Percentiles rank a stretch among this genome's conserved stretches.
phyloP scores from a whole-genome alignment of 768 basidiomycete species.

The Panellus pusillus region DNA sequence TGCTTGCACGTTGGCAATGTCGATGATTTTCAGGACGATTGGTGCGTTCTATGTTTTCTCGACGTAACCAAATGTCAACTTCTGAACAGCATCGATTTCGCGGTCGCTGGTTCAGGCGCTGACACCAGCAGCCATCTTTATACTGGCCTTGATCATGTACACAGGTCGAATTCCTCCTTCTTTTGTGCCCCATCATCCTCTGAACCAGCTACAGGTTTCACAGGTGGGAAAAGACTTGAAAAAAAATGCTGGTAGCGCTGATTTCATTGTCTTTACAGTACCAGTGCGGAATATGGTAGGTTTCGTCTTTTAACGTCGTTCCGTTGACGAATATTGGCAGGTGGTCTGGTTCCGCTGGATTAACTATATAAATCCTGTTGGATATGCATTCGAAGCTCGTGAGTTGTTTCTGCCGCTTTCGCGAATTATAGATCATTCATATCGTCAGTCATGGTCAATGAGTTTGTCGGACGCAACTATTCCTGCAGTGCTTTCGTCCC shows the following conservation, averaged over 20 bases:
- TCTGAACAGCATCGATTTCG: slow-evolving; percentile 28
- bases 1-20: slow-evolving; percentile 26
- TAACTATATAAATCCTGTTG: slow-evolving; percentile 46
- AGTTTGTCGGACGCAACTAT: slow-evolving; percentile 42
- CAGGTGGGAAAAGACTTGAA: too few species aligned
- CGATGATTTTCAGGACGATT: slow-evolving; percentile 35
- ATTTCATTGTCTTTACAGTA: slow-evolving; percentile 20
- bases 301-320: too few species aligned
- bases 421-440: not conserved
- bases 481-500: slow-evolving; percentile 34
- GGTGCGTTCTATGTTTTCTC: too few species aligned
- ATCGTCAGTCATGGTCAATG: slow-evolving; percentile 41
- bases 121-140: slow-evolving; percentile 30
- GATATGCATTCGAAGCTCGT: slow-evolving; percentile 41
- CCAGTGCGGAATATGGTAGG: slow-evolving; percentile 29
- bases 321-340: too few species aligned
- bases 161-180: slow-evolving; percentile 24
- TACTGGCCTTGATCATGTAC: slow-evolving; percentile 41
- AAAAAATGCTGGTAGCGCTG: too few species aligned
- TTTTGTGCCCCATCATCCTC: too few species aligned
- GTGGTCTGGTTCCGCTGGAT: slow-evolving; percentile 28
- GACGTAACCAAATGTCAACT: too few species aligned
- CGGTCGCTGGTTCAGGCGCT: slow-evolving; percentile 34
- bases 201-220: too few species aligned
- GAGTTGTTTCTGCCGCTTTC: not conserved